Conservation (phyloP, 306 rosid genomes). For the Dalbergia oliveri region DNA sequence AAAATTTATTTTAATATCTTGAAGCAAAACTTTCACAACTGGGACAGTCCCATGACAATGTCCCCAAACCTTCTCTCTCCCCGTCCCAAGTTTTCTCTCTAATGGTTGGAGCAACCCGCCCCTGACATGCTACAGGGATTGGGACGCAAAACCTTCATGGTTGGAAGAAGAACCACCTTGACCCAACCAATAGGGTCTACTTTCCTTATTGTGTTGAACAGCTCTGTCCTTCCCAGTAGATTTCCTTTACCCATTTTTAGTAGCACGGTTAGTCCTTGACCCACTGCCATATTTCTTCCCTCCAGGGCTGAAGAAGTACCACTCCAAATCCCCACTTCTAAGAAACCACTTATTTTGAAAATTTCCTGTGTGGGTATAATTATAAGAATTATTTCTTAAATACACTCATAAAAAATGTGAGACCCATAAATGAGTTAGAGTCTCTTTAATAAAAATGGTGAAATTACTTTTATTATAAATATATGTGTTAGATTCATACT, state of each 20-base stretch:
- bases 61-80: too few relatives aligned
- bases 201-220: constrained; percentile 38
- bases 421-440: constrained; percentile 48
- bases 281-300: constrained; percentile 72
- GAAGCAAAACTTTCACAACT: too few relatives aligned
- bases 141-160: too few relatives aligned
- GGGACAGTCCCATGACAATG: too few relatives aligned
- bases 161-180: constrained; percentile 63
- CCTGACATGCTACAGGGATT: too few relatives aligned
- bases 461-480: too few relatives aligned
- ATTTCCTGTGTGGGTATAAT: too few relatives aligned
- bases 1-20: too few relatives aligned
- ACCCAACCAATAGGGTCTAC: constrained; percentile 71
- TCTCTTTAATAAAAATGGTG: too few relatives aligned
- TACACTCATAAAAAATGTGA: constrained; percentile 47
- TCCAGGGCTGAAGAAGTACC: constrained; percentile 74
- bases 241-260: constrained; percentile 77
- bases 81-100: too few relatives aligned
- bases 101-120: too few relatives aligned
- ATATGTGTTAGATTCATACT: too few relatives aligned
- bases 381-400: constrained; percentile 45
- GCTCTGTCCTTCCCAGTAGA: constrained; percentile 71
- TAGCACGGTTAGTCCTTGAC: constrained; percentile 63
- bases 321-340: constrained; percentile 65
- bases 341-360: constrained; percentile 43